Conservation (phyloP, 306 rosid species). For the Prunus campanulata region DNA sequence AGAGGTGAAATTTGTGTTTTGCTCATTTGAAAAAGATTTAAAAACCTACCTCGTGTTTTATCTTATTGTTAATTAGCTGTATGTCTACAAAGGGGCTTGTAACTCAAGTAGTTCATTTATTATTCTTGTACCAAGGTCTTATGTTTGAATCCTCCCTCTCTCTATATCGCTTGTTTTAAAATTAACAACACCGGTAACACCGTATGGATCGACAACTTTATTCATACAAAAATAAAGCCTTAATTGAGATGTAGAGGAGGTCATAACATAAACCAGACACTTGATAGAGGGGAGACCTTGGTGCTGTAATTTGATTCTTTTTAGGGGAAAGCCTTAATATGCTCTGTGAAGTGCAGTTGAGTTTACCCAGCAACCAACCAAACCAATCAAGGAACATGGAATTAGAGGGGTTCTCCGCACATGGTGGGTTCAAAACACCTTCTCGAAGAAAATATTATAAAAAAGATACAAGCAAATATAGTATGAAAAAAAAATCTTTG, state of each 20-base stretch:
- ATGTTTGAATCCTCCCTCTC: too few relatives aligned
- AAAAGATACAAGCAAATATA: too few relatives aligned
- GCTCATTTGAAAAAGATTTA: too few relatives aligned
- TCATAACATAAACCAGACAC: not conserved
- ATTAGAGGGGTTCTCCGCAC: not conserved
- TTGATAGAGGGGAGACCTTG: not conserved
- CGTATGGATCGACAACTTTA: too few relatives aligned
- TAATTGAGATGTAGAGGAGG: not conserved
- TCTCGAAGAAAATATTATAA: not conserved
- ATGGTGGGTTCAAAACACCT: constrained; percentile 12
- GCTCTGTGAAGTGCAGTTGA: not conserved
- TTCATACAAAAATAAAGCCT: not conserved
- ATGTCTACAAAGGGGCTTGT: too few relatives aligned
- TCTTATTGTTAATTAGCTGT: too few relatives aligned
- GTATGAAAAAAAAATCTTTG: not conserved
- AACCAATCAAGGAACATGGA: not conserved
- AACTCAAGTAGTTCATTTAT: too few relatives aligned
- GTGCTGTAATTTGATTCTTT: not conserved
- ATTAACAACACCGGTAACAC: too few relatives aligned
- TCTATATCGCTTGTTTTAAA: too few relatives aligned
- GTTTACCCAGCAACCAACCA: not conserved
- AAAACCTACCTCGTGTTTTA: too few relatives aligned
- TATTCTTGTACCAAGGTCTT: too few relatives aligned
- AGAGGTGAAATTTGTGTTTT: too few relatives aligned
- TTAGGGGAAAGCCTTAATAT: not conserved